Percentiles rank a stretch among this genome's conserved stretches.
Evolutionary conservation across 2,329 filamentous ascomycete species (phyloP).

Genomic region (Cercospora zeae-maydis): DNA sequence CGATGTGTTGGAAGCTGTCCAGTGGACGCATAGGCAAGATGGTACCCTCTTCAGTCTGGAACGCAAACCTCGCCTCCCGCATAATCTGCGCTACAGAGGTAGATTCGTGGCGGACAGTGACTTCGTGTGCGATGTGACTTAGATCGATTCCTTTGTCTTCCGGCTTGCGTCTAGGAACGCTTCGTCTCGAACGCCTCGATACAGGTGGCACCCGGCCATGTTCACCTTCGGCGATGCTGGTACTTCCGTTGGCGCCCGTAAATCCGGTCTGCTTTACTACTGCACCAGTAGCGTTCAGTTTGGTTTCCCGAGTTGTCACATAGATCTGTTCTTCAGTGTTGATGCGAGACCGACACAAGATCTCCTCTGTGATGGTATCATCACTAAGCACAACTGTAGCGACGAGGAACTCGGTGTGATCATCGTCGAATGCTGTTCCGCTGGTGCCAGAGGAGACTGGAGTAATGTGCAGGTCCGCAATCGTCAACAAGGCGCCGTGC

Average conservation of each 20-base stretch:
- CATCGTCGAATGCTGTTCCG: not conserved
- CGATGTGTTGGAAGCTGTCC: not conserved
- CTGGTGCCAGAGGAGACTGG: not conserved
- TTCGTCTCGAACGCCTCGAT: not conserved
- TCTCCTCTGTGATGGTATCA: not conserved
- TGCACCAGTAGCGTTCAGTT: not conserved
- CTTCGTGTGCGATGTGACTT: not conserved
- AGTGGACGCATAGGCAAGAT: constrained; percentile 16
- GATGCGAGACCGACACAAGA: not conserved
- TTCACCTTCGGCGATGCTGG: not conserved
- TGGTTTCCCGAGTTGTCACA: not conserved
- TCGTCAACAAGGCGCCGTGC: not conserved
- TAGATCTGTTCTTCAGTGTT: not conserved
- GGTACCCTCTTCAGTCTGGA: constrained; percentile 14
- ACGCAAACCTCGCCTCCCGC: constrained; percentile 33
- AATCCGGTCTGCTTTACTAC: not conserved
- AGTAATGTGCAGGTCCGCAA: not conserved
- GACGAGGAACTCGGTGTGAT: not conserved
- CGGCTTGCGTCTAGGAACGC: not conserved
- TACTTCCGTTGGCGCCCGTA: not conserved
- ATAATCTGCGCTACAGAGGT: not conserved
- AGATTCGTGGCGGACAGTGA: not conserved
- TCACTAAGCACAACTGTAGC: not conserved
- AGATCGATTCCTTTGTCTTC: not conserved
- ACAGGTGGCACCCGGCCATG: not conserved